phyloP scores from a whole-genome alignment of 192 early-diverging fungal species.

The Spinellus fusiger region DNA sequence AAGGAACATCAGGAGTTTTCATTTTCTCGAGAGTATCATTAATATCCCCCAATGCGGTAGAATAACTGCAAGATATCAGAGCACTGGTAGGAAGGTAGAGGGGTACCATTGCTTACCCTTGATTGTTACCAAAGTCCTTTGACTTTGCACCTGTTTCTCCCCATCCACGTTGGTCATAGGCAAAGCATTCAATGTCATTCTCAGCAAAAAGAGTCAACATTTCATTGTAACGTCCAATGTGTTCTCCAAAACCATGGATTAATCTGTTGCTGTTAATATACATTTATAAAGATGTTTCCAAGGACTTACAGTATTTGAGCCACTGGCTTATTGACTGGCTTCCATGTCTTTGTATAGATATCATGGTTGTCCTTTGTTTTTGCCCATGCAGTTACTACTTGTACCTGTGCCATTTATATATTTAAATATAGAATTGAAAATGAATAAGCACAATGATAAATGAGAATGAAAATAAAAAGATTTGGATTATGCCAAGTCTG shows the following conservation, averaged over 20 bases:
- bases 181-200: conserved; percentile 49
- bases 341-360: conserved; percentile 50
- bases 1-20: conserved; percentile 34
- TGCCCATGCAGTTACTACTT: conserved; percentile 39
- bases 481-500: too few species aligned
- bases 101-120: conserved; percentile 32
- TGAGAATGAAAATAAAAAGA: too few species aligned
- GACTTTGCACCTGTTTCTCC: conserved; percentile 54
- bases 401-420: not conserved
- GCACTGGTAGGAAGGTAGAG: not conserved
- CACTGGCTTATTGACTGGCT: conserved; percentile 6
- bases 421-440: not conserved
- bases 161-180: conserved; percentile 63
- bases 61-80: conserved; percentile 21
- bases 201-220: conserved; percentile 49
- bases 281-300: not conserved
- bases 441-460: too few species aligned
- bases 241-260: conserved; percentile 55
- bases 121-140: conserved; percentile 38
- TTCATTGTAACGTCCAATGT: conserved; percentile 48
- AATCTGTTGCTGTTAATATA: conserved; percentile 15
- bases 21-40: conserved; percentile 33
- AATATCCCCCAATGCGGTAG: conserved; percentile 42
- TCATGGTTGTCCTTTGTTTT: conserved; percentile 32
- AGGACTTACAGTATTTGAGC: conserved; percentile 9